Conservation (phyloP, 23 red algal species). For the Gracilaria domingensis region DNA sequence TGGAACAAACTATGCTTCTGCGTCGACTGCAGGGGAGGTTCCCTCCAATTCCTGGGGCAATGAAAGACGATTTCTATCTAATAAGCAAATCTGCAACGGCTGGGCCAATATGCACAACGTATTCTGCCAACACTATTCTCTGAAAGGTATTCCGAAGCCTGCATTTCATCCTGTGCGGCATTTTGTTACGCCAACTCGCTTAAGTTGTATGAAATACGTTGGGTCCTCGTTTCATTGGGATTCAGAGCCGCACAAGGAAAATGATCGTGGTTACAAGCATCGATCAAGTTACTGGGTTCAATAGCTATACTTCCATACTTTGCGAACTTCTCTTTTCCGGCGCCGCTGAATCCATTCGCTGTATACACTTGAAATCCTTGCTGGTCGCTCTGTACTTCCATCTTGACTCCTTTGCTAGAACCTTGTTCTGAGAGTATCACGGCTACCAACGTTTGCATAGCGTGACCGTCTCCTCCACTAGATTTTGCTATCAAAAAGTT, state of each 20-base stretch:
- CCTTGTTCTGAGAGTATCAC: background rate
- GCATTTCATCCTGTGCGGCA: background rate
- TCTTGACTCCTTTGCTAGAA: background rate
- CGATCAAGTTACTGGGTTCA: constrained; percentile 63
- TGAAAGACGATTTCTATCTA: too few species aligned
- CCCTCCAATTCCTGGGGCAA: too few species aligned
- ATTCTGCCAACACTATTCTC: too few species aligned
- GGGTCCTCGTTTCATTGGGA: constrained; percentile 34
- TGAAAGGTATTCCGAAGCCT: too few species aligned
- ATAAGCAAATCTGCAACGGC: too few species aligned
- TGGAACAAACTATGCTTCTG: too few species aligned
- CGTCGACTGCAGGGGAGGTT: too few species aligned
- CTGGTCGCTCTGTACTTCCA: constrained; percentile 80
- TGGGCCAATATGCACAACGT: too few species aligned
- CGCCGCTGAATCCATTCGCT: constrained; percentile 54
- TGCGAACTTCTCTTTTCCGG: constrained; percentile 19
- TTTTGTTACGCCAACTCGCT: background rate
- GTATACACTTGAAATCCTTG: constrained; percentile 88
- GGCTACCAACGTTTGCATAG: constrained; percentile 7
- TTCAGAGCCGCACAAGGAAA: constrained; percentile 39
- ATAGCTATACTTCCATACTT: constrained; percentile 63
- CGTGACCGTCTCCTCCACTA: background rate
- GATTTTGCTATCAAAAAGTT: constrained; percentile 36
- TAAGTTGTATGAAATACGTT: constrained; percentile 61
- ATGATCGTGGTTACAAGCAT: constrained; percentile 49